These are phyloP conservation scores for Triticum aestivum DNA, from an alignment of 176 grass and related monocot genomes.

Conservation along the genomic window IWGSC_CS_RefSeq_v2.1 NC_057805.1:327586933-327587432, in stretches of 20 bases:
- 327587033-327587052: conserved; percentile 21
- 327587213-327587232: conserved; percentile 3
- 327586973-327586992: conserved; percentile 30
- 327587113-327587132: background rate
- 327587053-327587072: background rate
- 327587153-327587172: conserved; percentile 5
- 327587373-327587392: background rate
- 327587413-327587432: background rate
- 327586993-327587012: conserved; percentile 19
- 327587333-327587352: background rate
- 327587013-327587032: background rate
- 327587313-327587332: background rate
- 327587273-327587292: conserved; percentile 1
- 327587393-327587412: background rate
- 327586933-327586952: conserved; percentile 6
- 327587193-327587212: background rate
- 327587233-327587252: background rate
- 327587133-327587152: background rate
- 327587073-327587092: background rate
- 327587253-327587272: background rate
- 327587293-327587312: background rate
- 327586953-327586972: conserved; percentile 31
- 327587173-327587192: background rate
- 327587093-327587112: conserved; percentile 21
- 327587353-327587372: background rate